Conservation (phyloP, 164 flowering plant genomes). For the Vitis riparia region DNA sequence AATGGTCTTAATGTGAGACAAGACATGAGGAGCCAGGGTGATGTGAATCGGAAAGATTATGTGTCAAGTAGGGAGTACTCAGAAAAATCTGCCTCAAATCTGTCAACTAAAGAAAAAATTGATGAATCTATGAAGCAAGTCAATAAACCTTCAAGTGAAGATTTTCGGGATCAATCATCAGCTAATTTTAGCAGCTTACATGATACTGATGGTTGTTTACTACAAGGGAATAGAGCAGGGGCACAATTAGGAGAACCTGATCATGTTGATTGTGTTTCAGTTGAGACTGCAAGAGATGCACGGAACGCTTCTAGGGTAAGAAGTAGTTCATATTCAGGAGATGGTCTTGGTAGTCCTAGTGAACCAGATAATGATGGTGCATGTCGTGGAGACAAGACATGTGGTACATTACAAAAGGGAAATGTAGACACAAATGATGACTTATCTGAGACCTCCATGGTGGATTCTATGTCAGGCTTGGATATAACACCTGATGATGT, state of each 20-base stretch:
- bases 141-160: slow-evolving; percentile 17
- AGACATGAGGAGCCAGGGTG: slow-evolving; percentile 20
- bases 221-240: slow-evolving; percentile 20
- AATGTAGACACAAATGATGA: slow-evolving; percentile 39
- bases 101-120: slow-evolving; percentile 23
- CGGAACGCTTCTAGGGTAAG: slow-evolving; percentile 18
- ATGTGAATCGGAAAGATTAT: slow-evolving; percentile 18
- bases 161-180: slow-evolving; percentile 7
- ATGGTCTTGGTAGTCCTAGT: slow-evolving; percentile 22
- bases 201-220: slow-evolving; percentile 16
- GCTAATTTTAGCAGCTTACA: slow-evolving; percentile 18
- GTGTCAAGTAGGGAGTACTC: slow-evolving; percentile 13
- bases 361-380: slow-evolving; percentile 19
- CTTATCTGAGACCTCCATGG: slow-evolving; percentile 53
- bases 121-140: slow-evolving; percentile 24
- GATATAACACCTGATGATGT: slow-evolving; percentile 72
- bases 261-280: slow-evolving; percentile 8
- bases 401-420: slow-evolving; percentile 15
- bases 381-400: slow-evolving; percentile 18
- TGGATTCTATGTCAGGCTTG: slow-evolving; percentile 44
- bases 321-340: slow-evolving; percentile 18
- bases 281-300: slow-evolving; percentile 17
- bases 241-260: slow-evolving; percentile 13
- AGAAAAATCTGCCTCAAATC: slow-evolving; percentile 23
- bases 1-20: slow-evolving; percentile 24